Base-by-base conservation (phyloP, 2,329 filamentous ascomycete genomes). In the Alternaria novae-zelandiae region DNA sequence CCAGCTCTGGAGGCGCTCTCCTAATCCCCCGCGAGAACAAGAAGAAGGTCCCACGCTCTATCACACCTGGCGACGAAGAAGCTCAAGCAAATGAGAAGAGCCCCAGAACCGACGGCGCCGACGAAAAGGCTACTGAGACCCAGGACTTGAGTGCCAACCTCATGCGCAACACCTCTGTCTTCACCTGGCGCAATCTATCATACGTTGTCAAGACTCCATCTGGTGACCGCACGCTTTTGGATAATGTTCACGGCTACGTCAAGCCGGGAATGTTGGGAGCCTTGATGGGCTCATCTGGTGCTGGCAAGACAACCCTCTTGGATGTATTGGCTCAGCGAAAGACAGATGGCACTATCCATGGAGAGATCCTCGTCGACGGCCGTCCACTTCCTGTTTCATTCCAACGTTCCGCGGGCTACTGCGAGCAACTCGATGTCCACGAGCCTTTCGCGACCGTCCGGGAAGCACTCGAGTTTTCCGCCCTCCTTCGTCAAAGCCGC, bases 141-240 rank as follows among this genome's bases (percentile, higher is more conserved):
- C 21, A 55, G 5, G 47, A 53, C 5, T 15, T 63, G 7, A 47
- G 32, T 13, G 32, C 28, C 8, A 65, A 50, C 15, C 81, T 91
- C 1, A 79, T 89, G 28, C 85, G 85, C 25, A 91, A 91, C 75
- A 90, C 86, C 0, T 89, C 88, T 0, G 83, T 91, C 0, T 92
- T 96, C 60, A 94, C 91, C 1, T 88, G 86, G 86, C 77, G 80
- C 26, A 80, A 87, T 63, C 81, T 88, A 4, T 79, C 78, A 8
- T 87, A 87, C 61, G 83, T 89, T 78, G 96, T 87, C 64, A 83
- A 82, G 36, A 83, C 73, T 3, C 72, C 73, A 0, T 53, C 61
- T 78, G 56, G 76, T 73, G 15, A 81, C 75, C 11, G 80, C 80
- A 56, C 74, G 79, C 63, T 88, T 2, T 74, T 88, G 11, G 83